phyloP scores from a whole-genome alignment of 495 filamentous ascomycete species.

The Penicillium waksmanii region DNA sequence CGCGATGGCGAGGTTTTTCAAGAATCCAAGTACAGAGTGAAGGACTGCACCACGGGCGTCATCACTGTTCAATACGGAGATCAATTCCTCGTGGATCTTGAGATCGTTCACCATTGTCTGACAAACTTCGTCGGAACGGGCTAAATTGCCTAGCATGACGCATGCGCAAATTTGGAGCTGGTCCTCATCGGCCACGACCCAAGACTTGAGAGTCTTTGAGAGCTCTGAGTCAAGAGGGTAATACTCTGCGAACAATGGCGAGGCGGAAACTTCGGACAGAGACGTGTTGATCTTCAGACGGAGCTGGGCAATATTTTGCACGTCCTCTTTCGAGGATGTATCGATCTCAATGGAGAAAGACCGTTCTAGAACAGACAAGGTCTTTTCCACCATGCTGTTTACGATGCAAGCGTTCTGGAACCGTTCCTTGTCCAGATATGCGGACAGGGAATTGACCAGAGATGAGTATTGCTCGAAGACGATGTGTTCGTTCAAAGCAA shows the following conservation, averaged over 20 bases:
- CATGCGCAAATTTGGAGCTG: constrained; percentile 75
- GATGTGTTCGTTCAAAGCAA: constrained; percentile 31
- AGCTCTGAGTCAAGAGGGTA: constrained; percentile 55
- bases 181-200: constrained; percentile 52
- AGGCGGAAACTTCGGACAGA: constrained; percentile 66
- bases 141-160: constrained; percentile 76
- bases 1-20: constrained; percentile 79
- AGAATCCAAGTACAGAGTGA: constrained; percentile 70
- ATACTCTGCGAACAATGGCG: constrained; percentile 54
- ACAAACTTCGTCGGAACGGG: constrained; percentile 69
- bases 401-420: constrained; percentile 48
- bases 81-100: constrained; percentile 59
- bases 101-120: constrained; percentile 56
- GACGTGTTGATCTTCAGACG: constrained; percentile 58
- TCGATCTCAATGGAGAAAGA: constrained; percentile 36
- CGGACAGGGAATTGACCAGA: constrained; percentile 36
- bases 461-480: constrained; percentile 37
- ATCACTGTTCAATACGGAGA: constrained; percentile 52
- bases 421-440: constrained; percentile 42
- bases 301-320: constrained; percentile 55
- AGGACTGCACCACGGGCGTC: constrained; percentile 55
- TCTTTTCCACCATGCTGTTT: constrained; percentile 34
- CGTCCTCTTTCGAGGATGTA: constrained; percentile 47
- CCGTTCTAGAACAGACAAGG: constrained; percentile 36
- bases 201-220: constrained; percentile 55